Evolutionary conservation across 2,329 filamentous ascomycete species (phyloP), one percentile per base, ranked within the genome.

Genomic region (Talaromyces albobiverticillius): DNA sequence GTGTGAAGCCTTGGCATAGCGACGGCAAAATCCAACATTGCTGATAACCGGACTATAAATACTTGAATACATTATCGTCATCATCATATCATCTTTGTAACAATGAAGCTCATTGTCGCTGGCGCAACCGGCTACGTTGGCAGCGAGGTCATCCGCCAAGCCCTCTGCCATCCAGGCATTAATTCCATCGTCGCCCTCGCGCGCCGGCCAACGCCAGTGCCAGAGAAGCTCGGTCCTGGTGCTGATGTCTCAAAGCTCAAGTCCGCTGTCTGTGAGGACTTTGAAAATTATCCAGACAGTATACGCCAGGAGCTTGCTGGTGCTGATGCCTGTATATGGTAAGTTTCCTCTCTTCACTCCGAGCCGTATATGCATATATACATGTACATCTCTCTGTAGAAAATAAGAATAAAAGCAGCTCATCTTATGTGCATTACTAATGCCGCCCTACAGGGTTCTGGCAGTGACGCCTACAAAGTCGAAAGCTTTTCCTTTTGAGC

Each of bases 71-170:
- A n/a, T n/a, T n/a, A n/a, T n/a, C n/a, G n/a, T n/a, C n/a, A n/a
- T n/a, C n/a, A n/a, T n/a, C n/a, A n/a, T n/a, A n/a, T n/a, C n/a
- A n/a, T n/a, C n/a, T n/a, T n/a, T n/a, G n/a, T n/a, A 91, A 57
- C 90, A 8, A 72, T 73, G 69, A 73, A 71, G 50, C 62, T 72
- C 46, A 62, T 74, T 18, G 50, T 73, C 42, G 62, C 65, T 20
- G 70, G 68, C 9, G 64, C 67, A 0, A 71, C 66, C 4, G 66
- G 70, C 10, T 69, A 70, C 29, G 61, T 73, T 6, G 69, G 64
- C 18, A 66, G 62, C 6, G 69, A 73, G 54, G 45, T 72, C 48
- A 61, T 75, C 49, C 62, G 64, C 10, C 69, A 72, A 61, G 65
- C 63, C 20, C 58, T 74, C 23, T 57, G 29, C 8, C 55, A 64